These are phyloP conservation scores for Pseudogymnoascus sp. DNA, from an alignment of 2,329 filamentous ascomycete genomes.

Conservation along the genomic window DNA sequence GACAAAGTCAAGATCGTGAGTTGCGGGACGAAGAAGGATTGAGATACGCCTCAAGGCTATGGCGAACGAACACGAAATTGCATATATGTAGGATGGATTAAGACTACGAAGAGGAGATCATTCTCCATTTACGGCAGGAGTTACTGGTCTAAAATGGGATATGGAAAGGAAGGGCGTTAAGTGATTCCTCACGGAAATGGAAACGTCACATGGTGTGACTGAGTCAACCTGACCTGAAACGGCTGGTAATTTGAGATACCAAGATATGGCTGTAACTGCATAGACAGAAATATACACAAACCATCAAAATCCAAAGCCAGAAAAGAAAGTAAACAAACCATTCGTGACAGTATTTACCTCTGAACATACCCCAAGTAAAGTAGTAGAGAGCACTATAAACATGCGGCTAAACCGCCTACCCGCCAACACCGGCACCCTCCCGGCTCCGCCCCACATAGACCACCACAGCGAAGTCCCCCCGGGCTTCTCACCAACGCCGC, in stretches of 20 bases:
- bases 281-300: not conserved
- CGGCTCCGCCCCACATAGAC: conserved; percentile 1
- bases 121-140: not conserved
- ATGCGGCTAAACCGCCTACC: conserved; percentile 5
- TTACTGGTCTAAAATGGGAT: not conserved
- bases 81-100: not conserved
- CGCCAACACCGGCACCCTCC: not conserved
- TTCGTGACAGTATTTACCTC: not conserved
- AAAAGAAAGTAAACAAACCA: not conserved
- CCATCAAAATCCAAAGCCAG: not conserved
- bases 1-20: conserved; percentile 98
- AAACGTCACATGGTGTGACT: conserved; percentile 2
- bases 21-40: conserved; percentile 54
- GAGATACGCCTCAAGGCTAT: not conserved
- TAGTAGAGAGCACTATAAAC: not conserved
- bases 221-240: not conserved
- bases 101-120: not conserved
- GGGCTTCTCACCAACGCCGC: not conserved
- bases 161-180: not conserved
- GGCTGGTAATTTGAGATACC: not conserved
- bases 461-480: not conserved
- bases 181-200: not conserved
- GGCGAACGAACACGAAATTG: not conserved
- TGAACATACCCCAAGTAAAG: not conserved
- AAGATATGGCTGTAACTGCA: not conserved